Conservation (phyloP, 2,329 filamentous ascomycete species). For the Colletotrichum aenigma region DNA sequence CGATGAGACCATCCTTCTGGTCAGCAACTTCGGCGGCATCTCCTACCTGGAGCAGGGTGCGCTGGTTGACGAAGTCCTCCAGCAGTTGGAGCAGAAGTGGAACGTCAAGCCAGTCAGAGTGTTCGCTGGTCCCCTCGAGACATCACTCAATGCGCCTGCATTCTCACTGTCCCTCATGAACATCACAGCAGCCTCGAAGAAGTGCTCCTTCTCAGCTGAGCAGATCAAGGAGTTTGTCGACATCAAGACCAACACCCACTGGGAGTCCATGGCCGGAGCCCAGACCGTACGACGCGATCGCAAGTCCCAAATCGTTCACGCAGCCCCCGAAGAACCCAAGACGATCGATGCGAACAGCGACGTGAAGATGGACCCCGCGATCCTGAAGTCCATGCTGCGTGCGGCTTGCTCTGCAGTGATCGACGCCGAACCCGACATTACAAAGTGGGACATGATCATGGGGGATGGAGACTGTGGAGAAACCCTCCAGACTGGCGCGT, state of each 20-base stretch:
- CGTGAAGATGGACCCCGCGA: conserved; percentile 53
- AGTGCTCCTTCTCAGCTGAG: conserved; percentile 48
- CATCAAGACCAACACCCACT: conserved; percentile 61
- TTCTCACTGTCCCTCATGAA: conserved; percentile 73
- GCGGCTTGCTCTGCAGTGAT: conserved; percentile 57
- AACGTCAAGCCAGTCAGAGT: conserved; percentile 57
- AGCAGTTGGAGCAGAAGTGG: conserved; percentile 53
- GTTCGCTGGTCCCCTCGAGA: conserved; percentile 69
- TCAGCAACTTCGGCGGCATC: conserved; percentile 66
- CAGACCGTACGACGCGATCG: conserved; percentile 42
- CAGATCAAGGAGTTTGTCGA: conserved; percentile 71
- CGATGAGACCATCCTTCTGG: conserved; percentile 56
- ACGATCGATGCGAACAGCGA: conserved; percentile 42
- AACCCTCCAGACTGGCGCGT: conserved; percentile 59
- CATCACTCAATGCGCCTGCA: conserved; percentile 72
- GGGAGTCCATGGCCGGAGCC: conserved; percentile 56
- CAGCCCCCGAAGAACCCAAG: conserved; percentile 37
- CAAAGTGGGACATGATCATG: conserved; percentile 66
- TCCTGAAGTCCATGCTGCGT: conserved; percentile 60
- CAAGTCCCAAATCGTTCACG: conserved; percentile 46
- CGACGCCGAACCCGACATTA: conserved; percentile 65
- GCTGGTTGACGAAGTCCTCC: conserved; percentile 55
- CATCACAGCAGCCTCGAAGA: conserved; percentile 49
- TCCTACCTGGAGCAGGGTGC: conserved; percentile 62
- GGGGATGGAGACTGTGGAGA: conserved; percentile 72